Evolutionary conservation across 2,329 filamentous ascomycete genomes (phyloP).

Genomic region (Colletotrichum agaves): DNA sequence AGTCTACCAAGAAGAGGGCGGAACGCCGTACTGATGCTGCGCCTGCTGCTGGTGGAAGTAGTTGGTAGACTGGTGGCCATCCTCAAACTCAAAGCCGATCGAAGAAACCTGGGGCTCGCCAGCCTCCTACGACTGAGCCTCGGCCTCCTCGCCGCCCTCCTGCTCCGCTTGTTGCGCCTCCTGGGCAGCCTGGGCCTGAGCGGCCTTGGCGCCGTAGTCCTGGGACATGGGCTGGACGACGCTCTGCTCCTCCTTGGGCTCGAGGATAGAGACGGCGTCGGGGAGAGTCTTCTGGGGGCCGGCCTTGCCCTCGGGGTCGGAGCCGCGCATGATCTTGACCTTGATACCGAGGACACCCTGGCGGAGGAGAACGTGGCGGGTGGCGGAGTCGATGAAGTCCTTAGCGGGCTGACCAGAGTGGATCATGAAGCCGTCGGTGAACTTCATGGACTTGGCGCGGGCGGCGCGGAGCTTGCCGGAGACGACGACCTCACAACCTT

Average conservation of each 20-base stretch:
- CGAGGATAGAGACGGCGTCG: conserved; percentile 98
- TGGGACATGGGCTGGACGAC: conserved; percentile 96
- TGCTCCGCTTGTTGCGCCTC: conserved; percentile 67
- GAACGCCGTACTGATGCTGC: not conserved
- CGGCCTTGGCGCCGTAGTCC: conserved; percentile 97
- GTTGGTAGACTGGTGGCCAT: conserved; percentile 12
- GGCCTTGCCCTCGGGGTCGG: conserved; percentile 98
- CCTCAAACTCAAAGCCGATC: conserved; percentile 10
- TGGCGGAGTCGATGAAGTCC: conserved; percentile 99
- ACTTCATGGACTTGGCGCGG: conserved; percentile 99
- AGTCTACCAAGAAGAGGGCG: not conserved
- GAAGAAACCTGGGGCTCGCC: conserved; percentile 37
- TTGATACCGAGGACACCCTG: conserved; percentile 99
- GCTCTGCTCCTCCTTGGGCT: conserved; percentile 99
- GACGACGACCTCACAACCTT: conserved; percentile 99
- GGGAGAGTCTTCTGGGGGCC: conserved; percentile 97
- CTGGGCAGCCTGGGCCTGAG: conserved; percentile 72
- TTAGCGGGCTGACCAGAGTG: conserved; percentile 99
- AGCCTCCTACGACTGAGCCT: conserved; percentile 57
- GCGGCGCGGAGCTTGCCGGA: conserved; percentile 99
- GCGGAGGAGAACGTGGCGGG: conserved; percentile 98
- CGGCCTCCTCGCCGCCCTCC: conserved; percentile 66
- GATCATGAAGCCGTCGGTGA: conserved; percentile 99
- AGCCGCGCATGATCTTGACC: conserved; percentile 99
- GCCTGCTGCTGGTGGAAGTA: not conserved